Base-by-base conservation (phyloP, 176 grass and related monocot genomes). In the Triticum monococcum region DNA sequence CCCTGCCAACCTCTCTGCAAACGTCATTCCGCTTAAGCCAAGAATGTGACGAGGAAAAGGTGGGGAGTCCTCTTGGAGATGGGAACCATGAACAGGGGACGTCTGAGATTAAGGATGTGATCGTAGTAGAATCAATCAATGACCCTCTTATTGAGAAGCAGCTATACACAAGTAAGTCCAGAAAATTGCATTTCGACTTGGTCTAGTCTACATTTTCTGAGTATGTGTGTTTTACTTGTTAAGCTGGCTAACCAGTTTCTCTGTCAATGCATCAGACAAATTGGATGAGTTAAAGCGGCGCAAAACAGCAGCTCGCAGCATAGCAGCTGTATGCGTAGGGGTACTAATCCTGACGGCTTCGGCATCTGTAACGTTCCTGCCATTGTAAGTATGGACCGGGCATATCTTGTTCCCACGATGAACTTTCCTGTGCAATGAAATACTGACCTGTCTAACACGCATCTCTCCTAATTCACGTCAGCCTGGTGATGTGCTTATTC, bases 1-100 rank as follows among this genome's bases (percentile, higher is more conserved):
- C 97, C 40, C 81, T 99, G 79, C 92, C 97, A 88, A 88, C 97
- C 70, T 99, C 97, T 32, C 65, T 99, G 35, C 88, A 76, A 68
- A 85, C 87, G 50, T 99, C 97, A 62, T 96, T 96, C 79, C 91
- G 50, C 78, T 89, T 92, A 64, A 92, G 77, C 74, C 90, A 95
- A 84, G 90, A 95, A 86, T 83, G 66, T 60, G 85, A 91, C 14
- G 85, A 86, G 77, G 89, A 95, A 56, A 89, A 88, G n/a, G 43
- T 54, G 13, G 70, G 68, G 86, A 64, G 23, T 77, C 25, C 81
- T 83, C 45, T 62, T 75, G 84, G 73, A 87, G 86, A 68, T 68
- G 72, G 72, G 61, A 82, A 48, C 31, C 78, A 33, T 75, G 75
- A 67, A 41, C 63, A 86, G 35, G 24, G 81, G 65, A 64, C 84